phyloP scores from a whole-genome alignment of 345 rosid genomes.

The Raphanus sativus region DNA sequence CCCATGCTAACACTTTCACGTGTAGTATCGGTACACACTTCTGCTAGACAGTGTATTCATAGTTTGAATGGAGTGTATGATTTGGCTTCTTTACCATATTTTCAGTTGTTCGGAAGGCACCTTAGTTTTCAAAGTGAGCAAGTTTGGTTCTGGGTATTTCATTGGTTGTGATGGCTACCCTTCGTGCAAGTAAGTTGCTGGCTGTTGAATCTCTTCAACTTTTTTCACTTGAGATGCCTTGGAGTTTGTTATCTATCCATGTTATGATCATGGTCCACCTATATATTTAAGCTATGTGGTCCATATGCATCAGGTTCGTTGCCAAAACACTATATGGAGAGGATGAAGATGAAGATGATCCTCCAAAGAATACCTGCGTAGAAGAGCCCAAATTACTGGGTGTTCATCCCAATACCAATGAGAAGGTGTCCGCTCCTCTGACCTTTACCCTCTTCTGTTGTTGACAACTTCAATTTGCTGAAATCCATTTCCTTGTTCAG shows the following conservation, averaged over 20 bases:
- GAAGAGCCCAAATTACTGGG: conserved; percentile 91
- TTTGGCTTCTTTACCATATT: conserved; percentile 32
- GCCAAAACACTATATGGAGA: conserved; percentile 86
- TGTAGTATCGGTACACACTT: too few relatives aligned
- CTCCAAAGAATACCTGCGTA: conserved; percentile 43
- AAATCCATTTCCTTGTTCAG: conserved; percentile 43
- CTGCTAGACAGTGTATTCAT: background rate
- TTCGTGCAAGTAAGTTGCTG: conserved; percentile 80
- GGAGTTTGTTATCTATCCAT: background rate
- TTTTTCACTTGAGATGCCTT: background rate
- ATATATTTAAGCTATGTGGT: conserved; percentile 23
- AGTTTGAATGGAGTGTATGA: conserved; percentile 12
- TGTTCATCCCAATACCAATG: conserved; percentile 69
- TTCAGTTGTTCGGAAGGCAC: conserved; percentile 91
- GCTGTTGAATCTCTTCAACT: conserved; percentile 2
- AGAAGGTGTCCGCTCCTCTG: conserved; percentile 63
- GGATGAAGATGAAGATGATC: conserved; percentile 65
- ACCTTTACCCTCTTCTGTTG: conserved; percentile 20
- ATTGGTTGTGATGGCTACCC: conserved; percentile 94
- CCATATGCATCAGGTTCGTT: conserved; percentile 57
- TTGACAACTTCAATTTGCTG: conserved; percentile 12
- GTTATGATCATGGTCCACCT: background rate
- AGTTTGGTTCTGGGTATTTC: conserved; percentile 82
- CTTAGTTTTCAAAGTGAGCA: conserved; percentile 81
- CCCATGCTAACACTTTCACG: conserved; percentile 11